Evolutionary conservation across 306 rosid genomes (phyloP), one percentile per base, ranked within the genome.

Genomic region (Cucumis melo): DNA sequence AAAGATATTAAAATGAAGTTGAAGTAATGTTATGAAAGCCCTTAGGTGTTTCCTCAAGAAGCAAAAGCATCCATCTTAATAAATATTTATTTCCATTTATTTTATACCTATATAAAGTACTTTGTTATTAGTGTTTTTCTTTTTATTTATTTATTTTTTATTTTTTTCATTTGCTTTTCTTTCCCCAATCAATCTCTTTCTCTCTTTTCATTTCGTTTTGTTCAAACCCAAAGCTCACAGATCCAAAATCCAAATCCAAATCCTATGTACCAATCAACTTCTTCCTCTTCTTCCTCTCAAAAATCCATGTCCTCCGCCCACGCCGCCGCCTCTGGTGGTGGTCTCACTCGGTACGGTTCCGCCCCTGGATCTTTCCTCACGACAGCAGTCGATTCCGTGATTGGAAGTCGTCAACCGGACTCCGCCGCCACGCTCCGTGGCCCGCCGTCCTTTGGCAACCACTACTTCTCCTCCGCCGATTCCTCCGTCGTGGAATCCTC

Each of bases 301-400:
- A 82, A 79, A 13, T 78, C 90, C 75, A 67, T 83, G 76, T 79
- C 77, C 15, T 80, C 83, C 13, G 19, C 78, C 8, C 66, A 85
- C 29, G 24, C 1, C 13, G 24, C 29, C 36, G 71, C 3, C 7
- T 0, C 21, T 8, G 59, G 12, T 55, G 59, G 70, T 0, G 91
- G 92, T 1, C 82, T 92, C 34, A 87, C 93, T 14, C 90, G 97
- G 20, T 90, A 90, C 71, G 92, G 86, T 23, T 90, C 97, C 0
- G 96, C 97, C 0, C 93, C 93, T 0, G 85, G 97, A 16, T 88
- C 96, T 70, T 88, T 92, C 61, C 86, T 90, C 1, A 77, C 80
- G 17, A 65, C 82, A 54, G 87, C 91, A 27, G 90, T 92, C 12
- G 92, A 92, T 42, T 89, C 92, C 3, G 80, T 92, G n/a, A 80